These are phyloP conservation scores for Lepidium didymum DNA, from an alignment of 345 rosid species.

Conservation along the genomic window DNA sequence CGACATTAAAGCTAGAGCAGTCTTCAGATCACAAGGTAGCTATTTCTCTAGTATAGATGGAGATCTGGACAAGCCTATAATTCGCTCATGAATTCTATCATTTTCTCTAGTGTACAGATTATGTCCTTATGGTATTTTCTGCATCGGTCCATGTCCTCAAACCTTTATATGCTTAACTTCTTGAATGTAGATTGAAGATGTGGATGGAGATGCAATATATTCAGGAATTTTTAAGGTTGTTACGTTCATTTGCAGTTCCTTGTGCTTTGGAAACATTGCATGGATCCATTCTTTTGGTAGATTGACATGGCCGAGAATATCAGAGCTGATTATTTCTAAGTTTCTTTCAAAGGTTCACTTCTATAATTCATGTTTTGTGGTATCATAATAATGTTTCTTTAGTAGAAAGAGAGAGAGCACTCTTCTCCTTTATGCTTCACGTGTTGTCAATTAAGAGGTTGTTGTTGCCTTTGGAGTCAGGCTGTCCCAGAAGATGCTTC, in stretches of 20 bases:
- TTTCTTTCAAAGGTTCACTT: slow-evolving; percentile 84
- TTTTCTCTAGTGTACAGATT: not conserved
- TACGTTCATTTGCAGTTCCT: slow-evolving; percentile 47
- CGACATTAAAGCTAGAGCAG: slow-evolving; percentile 43
- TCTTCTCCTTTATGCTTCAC: not conserved
- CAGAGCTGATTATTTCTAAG: slow-evolving; percentile 73
- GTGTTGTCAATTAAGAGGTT: not conserved
- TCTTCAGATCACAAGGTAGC: slow-evolving; percentile 47
- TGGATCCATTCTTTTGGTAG: slow-evolving; percentile 85
- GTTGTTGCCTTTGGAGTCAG: slow-evolving; percentile 38
- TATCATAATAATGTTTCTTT: not conserved
- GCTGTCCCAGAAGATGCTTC: slow-evolving; percentile 94
- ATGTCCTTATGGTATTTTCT: slow-evolving; percentile 2
- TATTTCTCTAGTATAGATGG: not conserved
- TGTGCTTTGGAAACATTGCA: slow-evolving; percentile 71
- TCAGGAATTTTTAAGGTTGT: slow-evolving; percentile 51
- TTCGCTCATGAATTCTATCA: not conserved
- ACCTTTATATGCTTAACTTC: not conserved
- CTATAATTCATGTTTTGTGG: not conserved
- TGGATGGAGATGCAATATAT: slow-evolving; percentile 58
- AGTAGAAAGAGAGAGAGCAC: not conserved
- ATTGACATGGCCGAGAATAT: slow-evolving; percentile 88
- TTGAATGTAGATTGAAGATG: slow-evolving; percentile 40
- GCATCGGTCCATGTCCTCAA: not conserved
- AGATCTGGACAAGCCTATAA: not conserved